Percentiles rank a stretch among this genome's conserved stretches.
Conservation (phyloP, 1,139 yeast genomes). For the Petasospora fabianii region DNA sequence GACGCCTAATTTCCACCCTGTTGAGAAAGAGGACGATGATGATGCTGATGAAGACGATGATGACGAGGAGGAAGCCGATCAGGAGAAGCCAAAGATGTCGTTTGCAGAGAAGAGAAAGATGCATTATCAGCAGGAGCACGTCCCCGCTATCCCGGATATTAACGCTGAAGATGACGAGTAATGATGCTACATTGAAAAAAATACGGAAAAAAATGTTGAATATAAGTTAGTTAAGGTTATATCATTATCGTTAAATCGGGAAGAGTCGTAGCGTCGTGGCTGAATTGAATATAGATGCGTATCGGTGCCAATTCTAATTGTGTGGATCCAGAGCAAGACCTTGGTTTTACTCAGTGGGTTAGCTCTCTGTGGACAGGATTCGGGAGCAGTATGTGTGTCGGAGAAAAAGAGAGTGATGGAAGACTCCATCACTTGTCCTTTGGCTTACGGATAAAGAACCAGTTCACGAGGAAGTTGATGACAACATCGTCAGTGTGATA, state of each 20-base stretch:
- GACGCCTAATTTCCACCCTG: slow-evolving; percentile 38
- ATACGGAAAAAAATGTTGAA: not conserved
- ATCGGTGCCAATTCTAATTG: too few species aligned
- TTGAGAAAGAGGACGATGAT: slow-evolving; percentile 13
- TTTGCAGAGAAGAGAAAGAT: slow-evolving; percentile 25
- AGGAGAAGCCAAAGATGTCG: slow-evolving; percentile 15
- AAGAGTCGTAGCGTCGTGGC: not conserved
- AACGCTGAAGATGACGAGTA: slow-evolving; percentile 9
- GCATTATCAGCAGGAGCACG: slow-evolving; percentile 21
- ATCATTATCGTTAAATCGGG: not conserved
- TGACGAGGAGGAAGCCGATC: slow-evolving; percentile 17
- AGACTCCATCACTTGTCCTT: slow-evolving; percentile 4
- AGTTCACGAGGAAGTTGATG: slow-evolving; percentile 24
- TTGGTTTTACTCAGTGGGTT: not conserved
- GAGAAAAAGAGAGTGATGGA: not conserved
- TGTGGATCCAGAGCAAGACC: too few species aligned
- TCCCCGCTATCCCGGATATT: slow-evolving; percentile 3
- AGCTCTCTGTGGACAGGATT: too few species aligned
- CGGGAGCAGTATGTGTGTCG: too few species aligned
- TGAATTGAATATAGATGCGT: not conserved
- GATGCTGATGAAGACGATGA: slow-evolving; percentile 14
- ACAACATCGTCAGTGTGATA: slow-evolving; percentile 27
- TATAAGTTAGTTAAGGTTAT: too few species aligned
- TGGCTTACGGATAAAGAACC: slow-evolving; percentile 18
- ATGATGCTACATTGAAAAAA: not conserved